These are phyloP conservation scores for Penicillium sp. DNA, from an alignment of 2,329 filamentous ascomycete species.

Conservation along the genomic window DNA sequence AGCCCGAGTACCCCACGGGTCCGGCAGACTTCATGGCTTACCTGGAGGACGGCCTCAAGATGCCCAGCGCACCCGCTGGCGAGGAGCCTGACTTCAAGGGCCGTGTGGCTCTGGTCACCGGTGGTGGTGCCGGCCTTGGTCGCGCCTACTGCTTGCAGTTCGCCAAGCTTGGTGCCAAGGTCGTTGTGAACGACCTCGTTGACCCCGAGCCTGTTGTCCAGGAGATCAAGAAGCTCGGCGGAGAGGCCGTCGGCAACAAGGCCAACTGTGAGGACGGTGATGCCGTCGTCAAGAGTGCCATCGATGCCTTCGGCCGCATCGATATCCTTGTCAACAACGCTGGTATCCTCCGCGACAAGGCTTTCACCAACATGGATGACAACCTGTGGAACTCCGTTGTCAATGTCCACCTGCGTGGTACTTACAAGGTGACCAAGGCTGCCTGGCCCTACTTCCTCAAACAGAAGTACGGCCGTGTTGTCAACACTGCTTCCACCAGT, in stretches of 20 bases:
- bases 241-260: constrained; percentile 89
- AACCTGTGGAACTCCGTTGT: constrained; percentile 88
- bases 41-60: constrained; percentile 78
- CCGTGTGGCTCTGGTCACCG: constrained; percentile 83
- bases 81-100: constrained; percentile 79
- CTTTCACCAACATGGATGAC: constrained; percentile 97
- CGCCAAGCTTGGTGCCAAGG: constrained; percentile 75
- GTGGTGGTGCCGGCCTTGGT: constrained; percentile 86
- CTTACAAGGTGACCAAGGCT: constrained; percentile 95
- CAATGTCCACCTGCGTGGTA: constrained; percentile 89
- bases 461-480: constrained; percentile 95
- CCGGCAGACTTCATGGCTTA: constrained; percentile 85
- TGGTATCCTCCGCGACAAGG: constrained; percentile 96
- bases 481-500: constrained; percentile 96
- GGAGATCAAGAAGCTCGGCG: constrained; percentile 88
- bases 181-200: constrained; percentile 95
- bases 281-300: constrained; percentile 84
- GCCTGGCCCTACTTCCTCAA: constrained; percentile 97
- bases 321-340: constrained; percentile 98
- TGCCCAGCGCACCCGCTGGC: constrained; percentile 70
- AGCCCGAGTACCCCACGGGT: constrained; percentile 79
- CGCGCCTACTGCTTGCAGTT: constrained; percentile 88
- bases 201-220: constrained; percentile 88
- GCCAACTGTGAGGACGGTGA: constrained; percentile 93
- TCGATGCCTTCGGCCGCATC: constrained; percentile 89